Evolutionary conservation across 495 filamentous ascomycete species (phyloP).

Genomic region (Penicillium argentinense): DNA sequence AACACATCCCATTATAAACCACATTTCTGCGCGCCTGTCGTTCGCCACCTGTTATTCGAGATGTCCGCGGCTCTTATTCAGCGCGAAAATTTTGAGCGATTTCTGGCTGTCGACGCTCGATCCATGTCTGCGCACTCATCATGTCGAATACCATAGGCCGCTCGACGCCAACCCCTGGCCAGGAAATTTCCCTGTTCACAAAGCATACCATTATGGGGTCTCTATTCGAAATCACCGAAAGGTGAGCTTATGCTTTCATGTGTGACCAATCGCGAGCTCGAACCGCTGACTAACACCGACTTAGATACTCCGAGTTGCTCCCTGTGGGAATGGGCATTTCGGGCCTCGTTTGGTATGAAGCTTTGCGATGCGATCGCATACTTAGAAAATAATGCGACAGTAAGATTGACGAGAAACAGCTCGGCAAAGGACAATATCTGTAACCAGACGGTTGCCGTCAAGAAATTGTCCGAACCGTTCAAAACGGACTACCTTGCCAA

Average conservation of each 20-base stretch:
- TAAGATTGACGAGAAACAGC: too few species aligned
- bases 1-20: background rate
- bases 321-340: conserved; percentile 98
- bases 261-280: background rate
- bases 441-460: conserved; percentile 87
- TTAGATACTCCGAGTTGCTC: conserved; percentile 90
- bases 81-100: background rate
- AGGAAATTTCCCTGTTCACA: conserved; percentile 88
- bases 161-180: conserved; percentile 10
- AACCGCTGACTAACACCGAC: background rate
- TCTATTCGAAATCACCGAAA: conserved; percentile 96
- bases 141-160: conserved; percentile 7
- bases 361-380: too few species aligned
- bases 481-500: conserved; percentile 93
- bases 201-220: conserved; percentile 96
- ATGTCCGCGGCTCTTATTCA: background rate
- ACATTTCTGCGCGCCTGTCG: background rate
- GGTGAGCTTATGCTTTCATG: conserved; percentile 66
- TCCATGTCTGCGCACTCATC: background rate
- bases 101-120: background rate
- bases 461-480: conserved; percentile 99
- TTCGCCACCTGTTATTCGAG: background rate
- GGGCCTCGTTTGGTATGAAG: conserved; percentile 92
- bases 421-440: conserved; percentile 95
- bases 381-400: too few species aligned